Evolutionary conservation across 2,329 filamentous ascomycete species (phyloP).

Genomic region (Colletotrichum salicis): DNA sequence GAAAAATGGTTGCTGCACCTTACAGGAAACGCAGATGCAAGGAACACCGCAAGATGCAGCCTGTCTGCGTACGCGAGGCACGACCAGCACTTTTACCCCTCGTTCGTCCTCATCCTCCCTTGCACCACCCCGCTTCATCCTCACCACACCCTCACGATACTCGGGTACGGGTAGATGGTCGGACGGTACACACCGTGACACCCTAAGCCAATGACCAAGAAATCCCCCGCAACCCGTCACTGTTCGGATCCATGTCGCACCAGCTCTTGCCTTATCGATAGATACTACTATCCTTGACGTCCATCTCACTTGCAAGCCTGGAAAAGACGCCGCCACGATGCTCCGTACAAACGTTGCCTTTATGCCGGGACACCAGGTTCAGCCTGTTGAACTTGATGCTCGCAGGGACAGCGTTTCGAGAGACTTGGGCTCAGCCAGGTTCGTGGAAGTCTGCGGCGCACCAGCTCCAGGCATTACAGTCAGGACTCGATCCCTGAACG

Average conservation of each 20-base stretch:
- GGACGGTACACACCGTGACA: background rate
- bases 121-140: constrained; percentile 24
- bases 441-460: background rate
- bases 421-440: constrained; percentile 10
- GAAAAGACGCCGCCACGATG: background rate
- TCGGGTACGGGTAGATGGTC: constrained; percentile 8
- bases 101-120: constrained; percentile 15
- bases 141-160: constrained; percentile 27
- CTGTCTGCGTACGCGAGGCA: background rate
- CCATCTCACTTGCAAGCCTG: background rate
- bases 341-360: background rate
- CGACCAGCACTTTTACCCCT: constrained; percentile 10
- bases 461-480: background rate
- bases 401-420: constrained; percentile 22
- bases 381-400: constrained; percentile 21
- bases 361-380: constrained; percentile 16
- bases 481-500: constrained; percentile 20
- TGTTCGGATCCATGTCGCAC: constrained; percentile 8
- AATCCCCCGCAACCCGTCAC: constrained; percentile 13
- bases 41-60: constrained; percentile 15
- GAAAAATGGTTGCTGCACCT: constrained; percentile 18
- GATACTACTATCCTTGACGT: constrained; percentile 18
- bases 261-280: constrained; percentile 21
- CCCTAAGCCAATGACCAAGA: constrained; percentile 7
- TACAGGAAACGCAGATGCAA: constrained; percentile 32